A percentile compares a stretch with the other conserved stretches of the same genome.
phyloP scores from a whole-genome alignment of 768 basidiomycete species.

The Dacryopinax spathularia region DNA sequence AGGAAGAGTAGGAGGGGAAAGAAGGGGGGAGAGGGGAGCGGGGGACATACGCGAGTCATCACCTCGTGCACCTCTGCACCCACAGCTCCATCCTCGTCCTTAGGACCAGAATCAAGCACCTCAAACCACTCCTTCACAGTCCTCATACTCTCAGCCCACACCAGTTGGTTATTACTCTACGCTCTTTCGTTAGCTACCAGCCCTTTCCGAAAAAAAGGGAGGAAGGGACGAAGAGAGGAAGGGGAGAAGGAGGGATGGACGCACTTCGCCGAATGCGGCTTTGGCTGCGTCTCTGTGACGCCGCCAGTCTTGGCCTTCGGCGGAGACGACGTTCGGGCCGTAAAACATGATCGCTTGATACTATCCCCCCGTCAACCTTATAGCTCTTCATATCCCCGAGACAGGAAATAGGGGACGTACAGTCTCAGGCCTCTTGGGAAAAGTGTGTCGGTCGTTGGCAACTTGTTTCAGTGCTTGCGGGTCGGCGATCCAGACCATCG shows the following conservation, averaged over 20 bases:
- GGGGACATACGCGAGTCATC: not conserved
- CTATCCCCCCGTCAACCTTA: conserved; percentile 9
- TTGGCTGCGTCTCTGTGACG: conserved; percentile 33
- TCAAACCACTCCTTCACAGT: conserved; percentile 32
- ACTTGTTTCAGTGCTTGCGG: conserved; percentile 30
- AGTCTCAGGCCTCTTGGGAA: conserved; percentile 29
- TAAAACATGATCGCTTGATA: conserved; percentile 32
- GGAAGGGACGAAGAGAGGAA: not conserved
- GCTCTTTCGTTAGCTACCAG: too few species aligned
- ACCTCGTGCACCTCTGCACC: not conserved
- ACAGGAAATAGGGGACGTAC: conserved; percentile 19
- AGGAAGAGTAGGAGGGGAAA: too few species aligned
- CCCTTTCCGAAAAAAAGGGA: too few species aligned
- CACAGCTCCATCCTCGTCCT: not conserved
- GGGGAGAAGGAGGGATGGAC: not conserved
- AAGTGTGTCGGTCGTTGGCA: conserved; percentile 23
- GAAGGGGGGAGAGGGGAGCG: not conserved
- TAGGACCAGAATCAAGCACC: conserved; percentile 20
- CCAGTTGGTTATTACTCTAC: conserved; percentile 36
- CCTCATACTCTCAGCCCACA: conserved; percentile 34
- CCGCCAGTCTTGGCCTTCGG: conserved; percentile 33
- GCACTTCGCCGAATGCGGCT: conserved; percentile 38
- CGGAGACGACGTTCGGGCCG: conserved; percentile 35
- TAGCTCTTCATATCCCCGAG: too few species aligned
- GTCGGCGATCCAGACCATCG: conserved; percentile 32